These are phyloP conservation scores for Penicillium goetzii DNA, from an alignment of 495 filamentous ascomycete genomes.

Conservation along the genomic window DNA sequence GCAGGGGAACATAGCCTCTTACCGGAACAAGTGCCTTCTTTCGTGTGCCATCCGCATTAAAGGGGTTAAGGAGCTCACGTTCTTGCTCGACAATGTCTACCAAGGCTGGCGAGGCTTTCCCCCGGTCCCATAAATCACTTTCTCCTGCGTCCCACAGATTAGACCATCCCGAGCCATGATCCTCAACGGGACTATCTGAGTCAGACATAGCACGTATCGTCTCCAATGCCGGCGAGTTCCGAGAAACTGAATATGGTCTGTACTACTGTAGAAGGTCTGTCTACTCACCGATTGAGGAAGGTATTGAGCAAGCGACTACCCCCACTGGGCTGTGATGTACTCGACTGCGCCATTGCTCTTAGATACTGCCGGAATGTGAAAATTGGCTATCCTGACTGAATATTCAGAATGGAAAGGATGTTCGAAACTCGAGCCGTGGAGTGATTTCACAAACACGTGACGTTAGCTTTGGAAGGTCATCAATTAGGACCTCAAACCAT, in stretches of 20 bases:
- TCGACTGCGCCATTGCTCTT: neutral
- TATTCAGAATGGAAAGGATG: neutral
- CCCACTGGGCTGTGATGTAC: constrained; percentile 1
- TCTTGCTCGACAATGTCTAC: constrained; percentile 44
- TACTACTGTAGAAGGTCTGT: no score
- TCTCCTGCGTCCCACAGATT: constrained; percentile 42
- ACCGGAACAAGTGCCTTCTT: constrained; percentile 48
- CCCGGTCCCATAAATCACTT: constrained; percentile 47
- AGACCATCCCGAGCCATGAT: constrained; percentile 39
- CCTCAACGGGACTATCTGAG: constrained; percentile 17
- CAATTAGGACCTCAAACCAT: neutral
- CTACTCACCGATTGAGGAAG: constrained; percentile 17
- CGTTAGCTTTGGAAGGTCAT: neutral
- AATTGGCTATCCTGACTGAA: neutral
- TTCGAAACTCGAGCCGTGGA: neutral
- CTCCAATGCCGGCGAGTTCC: neutral
- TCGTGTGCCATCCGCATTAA: constrained; percentile 23
- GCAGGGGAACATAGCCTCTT: neutral
- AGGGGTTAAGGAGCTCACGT: constrained; percentile 27
- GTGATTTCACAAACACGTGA: neutral
- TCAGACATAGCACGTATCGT: neutral
- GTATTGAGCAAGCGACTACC: constrained; percentile 16
- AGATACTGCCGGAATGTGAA: neutral
- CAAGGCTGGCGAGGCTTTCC: constrained; percentile 46
- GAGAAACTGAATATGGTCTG: neutral